Evolutionary conservation across 169 alveolate genomes (phyloP).

Genomic region (Cryptosporidium baileyi): DNA sequence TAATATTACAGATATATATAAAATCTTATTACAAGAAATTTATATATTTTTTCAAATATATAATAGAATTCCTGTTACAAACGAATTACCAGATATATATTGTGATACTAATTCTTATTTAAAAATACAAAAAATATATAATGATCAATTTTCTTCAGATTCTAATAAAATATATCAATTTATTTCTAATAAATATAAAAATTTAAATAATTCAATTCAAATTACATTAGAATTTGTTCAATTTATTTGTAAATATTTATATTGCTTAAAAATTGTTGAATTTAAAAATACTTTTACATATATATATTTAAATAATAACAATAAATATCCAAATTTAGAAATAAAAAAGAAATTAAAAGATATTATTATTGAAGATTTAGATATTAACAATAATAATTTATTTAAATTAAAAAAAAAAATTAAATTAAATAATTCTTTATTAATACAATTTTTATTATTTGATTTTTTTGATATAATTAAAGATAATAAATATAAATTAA

Average conservation of each 20-base stretch:
- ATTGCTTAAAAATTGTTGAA: background rate
- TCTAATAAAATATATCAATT: background rate
- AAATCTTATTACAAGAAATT: background rate
- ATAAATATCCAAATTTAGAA: background rate
- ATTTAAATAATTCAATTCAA: no score
- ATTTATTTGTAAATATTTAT: conserved; percentile 20
- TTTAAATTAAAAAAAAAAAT: background rate
- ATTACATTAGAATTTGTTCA: conserved; percentile 9
- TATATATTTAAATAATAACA: no score
- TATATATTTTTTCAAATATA: background rate
- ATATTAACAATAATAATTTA: no score
- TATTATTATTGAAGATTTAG: no score
- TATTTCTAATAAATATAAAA: background rate
- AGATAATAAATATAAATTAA: background rate
- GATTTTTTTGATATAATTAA: background rate
- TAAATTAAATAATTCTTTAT: background rate
- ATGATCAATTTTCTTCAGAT: conserved; percentile 1
- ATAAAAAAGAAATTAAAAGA: no score
- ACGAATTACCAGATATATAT: conserved; percentile 43
- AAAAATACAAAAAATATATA: conserved; percentile 18
- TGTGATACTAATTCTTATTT: conserved; percentile 5
- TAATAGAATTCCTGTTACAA: conserved; percentile 17
- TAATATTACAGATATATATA: background rate
- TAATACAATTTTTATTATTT: background rate
- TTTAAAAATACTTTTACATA: no score